These are phyloP conservation scores for Liriodendron chinense DNA, from an alignment of 164 flowering plant species.

Conservation along the genomic window DNA sequence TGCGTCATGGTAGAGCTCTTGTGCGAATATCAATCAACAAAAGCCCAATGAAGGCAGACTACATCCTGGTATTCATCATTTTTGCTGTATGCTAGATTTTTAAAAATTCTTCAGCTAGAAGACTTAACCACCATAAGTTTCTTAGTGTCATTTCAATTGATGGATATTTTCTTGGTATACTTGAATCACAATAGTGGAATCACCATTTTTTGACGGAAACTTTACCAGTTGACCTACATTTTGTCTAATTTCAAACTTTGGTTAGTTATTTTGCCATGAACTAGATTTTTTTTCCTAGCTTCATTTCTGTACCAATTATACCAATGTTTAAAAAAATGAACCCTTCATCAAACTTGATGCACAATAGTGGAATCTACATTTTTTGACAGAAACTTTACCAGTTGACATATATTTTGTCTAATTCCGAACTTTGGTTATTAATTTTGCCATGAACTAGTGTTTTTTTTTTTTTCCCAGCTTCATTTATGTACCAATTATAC, in stretches of 20 bases:
- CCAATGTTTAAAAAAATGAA: too few species aligned
- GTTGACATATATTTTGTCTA: neutral
- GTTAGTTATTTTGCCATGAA: neutral
- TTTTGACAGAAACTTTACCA: neutral
- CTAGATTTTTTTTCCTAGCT: too few species aligned
- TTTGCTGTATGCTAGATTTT: neutral
- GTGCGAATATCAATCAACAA: conserved; percentile 50
- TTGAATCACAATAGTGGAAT: too few species aligned
- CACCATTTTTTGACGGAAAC: neutral
- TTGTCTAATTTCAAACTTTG: neutral
- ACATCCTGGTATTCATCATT: conserved; percentile 52
- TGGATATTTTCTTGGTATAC: neutral
- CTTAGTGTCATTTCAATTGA: neutral
- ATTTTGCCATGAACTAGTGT: neutral
- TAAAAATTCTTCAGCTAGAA: neutral
- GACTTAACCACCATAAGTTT: neutral
- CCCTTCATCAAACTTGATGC: too few species aligned
- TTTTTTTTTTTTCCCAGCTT: too few species aligned
- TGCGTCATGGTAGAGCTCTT: conserved; percentile 71
- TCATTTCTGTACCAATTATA: neutral
- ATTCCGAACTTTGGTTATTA: too few species aligned
- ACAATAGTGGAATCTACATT: neutral
- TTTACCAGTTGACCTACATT: neutral
- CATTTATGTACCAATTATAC: neutral
- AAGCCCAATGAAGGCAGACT: conserved; percentile 57